These are phyloP conservation scores for Epichloe uncinata DNA, from an alignment of 2,329 filamentous ascomycete genomes.

Conservation along the genomic window DNA sequence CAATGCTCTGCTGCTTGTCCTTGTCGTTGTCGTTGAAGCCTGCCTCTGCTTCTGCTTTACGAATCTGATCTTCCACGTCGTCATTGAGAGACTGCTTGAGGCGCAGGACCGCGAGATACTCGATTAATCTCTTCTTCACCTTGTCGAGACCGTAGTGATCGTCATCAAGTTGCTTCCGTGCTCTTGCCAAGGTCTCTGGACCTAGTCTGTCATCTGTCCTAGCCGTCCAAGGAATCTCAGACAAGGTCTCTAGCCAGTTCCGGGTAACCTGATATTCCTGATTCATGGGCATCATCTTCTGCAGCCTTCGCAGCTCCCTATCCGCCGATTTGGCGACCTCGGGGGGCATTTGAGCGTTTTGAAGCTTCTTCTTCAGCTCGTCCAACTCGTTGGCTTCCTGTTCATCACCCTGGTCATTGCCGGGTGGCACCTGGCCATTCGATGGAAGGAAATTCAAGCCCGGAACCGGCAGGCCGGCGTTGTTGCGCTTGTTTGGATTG, in stretches of 20 bases:
- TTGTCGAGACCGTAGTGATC: constrained; percentile 95
- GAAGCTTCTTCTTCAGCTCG: constrained; percentile 77
- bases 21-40: constrained; percentile 33
- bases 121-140: constrained; percentile 90
- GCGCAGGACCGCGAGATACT: constrained; percentile 91
- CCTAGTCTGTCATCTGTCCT: constrained; percentile 78
- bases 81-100: constrained; percentile 86
- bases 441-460: constrained; percentile 24
- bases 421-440: constrained; percentile 25
- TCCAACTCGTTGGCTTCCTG: constrained; percentile 84
- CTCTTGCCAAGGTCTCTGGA: constrained; percentile 60
- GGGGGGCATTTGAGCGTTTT: constrained; percentile 66
- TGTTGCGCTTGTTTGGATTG: constrained; percentile 21
- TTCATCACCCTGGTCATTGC: constrained; percentile 46
- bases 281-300: constrained; percentile 92
- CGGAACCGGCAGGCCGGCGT: constrained; percentile 24
- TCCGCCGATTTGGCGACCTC: constrained; percentile 88
- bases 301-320: constrained; percentile 77
- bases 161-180: constrained; percentile 81
- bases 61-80: constrained; percentile 68
- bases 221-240: constrained; percentile 86
- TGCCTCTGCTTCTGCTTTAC: constrained; percentile 48
- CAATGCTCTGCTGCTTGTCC: background rate
- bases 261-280: constrained; percentile 90
- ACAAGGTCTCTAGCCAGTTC: constrained; percentile 85